Conservation (phyloP, 352 stramenopile species). For the Pythium plurisporium region DNA sequence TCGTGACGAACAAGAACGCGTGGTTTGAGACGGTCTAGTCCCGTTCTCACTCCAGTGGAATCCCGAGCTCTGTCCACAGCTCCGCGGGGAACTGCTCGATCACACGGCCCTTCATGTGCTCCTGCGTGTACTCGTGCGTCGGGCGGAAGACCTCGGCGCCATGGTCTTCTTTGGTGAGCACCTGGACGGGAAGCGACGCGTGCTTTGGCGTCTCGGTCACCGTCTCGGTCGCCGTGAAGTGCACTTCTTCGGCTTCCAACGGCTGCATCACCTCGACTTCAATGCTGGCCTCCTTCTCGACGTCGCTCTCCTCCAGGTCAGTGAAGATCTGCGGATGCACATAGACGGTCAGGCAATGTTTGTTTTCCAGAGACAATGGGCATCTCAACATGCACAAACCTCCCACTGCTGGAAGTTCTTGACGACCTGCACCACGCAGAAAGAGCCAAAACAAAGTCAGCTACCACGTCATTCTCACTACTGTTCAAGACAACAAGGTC, state of each 20-base stretch:
- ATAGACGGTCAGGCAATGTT: not conserved
- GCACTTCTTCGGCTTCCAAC: conserved; percentile 46
- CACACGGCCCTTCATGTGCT: conserved; percentile 60
- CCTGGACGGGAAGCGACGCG: conserved; percentile 19
- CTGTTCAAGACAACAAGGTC: not conserved
- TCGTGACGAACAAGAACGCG: no score
- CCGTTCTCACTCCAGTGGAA: not conserved
- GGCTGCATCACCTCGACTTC: conserved; percentile 38
- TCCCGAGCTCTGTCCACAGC: conserved; percentile 57
- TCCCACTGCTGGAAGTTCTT: conserved; percentile 63
- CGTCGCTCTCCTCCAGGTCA: conserved; percentile 34
- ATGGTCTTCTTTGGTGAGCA: conserved; percentile 52
- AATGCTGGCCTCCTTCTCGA: conserved; percentile 22
- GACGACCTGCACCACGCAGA: conserved; percentile 30
- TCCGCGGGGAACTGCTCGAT: conserved; percentile 52
- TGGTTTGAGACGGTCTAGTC: not conserved
- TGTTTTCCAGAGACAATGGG: not conserved
- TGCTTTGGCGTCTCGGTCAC: not conserved
- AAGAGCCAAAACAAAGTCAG: conserved; percentile 4
- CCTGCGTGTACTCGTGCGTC: conserved; percentile 42
- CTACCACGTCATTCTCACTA: not conserved
- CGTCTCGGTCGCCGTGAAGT: conserved; percentile 29
- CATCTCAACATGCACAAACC: conserved; percentile 12
- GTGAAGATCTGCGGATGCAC: conserved; percentile 46
- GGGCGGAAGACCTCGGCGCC: conserved; percentile 43